Base-by-base conservation (phyloP, 208 protist genomes). In the Acanthamoeba sp. region DNA sequence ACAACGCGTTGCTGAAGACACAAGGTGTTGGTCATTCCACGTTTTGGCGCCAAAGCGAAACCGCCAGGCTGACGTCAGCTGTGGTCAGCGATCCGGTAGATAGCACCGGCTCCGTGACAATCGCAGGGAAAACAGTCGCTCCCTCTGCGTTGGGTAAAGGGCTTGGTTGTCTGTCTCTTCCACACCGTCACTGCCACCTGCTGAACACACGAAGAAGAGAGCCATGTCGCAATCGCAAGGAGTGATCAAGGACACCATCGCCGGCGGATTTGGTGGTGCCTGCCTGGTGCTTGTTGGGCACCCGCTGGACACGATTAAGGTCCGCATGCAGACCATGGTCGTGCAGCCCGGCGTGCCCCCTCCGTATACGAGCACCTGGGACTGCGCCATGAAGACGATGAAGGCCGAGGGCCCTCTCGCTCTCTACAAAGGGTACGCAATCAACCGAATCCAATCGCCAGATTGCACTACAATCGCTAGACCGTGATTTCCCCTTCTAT, bases 281-380 rank as follows among this genome's bases (percentile, higher is more conserved):
- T 94, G 78, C 90, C 91, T 97, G 34, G 96, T 97, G 62, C 64
- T 95, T 12, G 90, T 93, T 9, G 96, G 96, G 24, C 96, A 97
- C 73, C 96, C 96, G 29, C 78, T 97, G 45, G 96, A 97, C 90
- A 97, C 96, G 38, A 94, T 97, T 76, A 97, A 97, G 91, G 96
- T 97, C 42, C 57, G 93, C 45, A 50, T 96, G 64, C 95, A 96
- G 90, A 95, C 92, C 20, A 95, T 95, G 93, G 50, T 50, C 16
- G 27, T 52, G 24, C 84, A 92, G n/a, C 42, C 69, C 36, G 95
- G 95, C 16, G 36, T 94, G 89, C 50, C 91, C 18, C 45, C 94
- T 32, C 73, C 84, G 27, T 96, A 96, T 90, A 87, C 91, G 91
- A 80, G 96, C 29, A 85, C 80, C 16, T 69, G 94, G 55, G 95